These are phyloP conservation scores for Diddensiella santjacobensis DNA, from an alignment of 805 yeast genomes.

Conservation along the genomic window DNA sequence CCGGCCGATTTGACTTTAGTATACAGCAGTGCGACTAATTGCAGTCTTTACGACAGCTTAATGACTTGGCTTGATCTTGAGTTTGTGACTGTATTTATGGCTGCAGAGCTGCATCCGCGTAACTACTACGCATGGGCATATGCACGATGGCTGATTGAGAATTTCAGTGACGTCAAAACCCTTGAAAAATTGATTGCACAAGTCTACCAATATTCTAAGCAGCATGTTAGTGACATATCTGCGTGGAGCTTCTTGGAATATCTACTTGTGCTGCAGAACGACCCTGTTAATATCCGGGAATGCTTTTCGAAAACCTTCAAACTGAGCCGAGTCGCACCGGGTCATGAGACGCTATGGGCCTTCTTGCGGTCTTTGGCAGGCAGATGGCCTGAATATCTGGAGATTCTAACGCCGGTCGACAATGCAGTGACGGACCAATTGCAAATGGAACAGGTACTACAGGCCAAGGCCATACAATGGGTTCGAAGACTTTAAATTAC, in stretches of 20 bases:
- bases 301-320: constrained; percentile 3
- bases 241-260: constrained; percentile 31
- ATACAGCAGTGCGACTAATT: not conserved
- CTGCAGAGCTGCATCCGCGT: constrained; percentile 41
- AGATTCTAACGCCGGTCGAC: not conserved
- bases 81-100: constrained; percentile 30
- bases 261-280: constrained; percentile 4
- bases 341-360: constrained; percentile 25
- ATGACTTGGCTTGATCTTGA: constrained; percentile 21
- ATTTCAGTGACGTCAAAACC: constrained; percentile 5
- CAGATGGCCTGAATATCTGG: not conserved
- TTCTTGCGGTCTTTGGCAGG: constrained; percentile 15
- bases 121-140: constrained; percentile 50
- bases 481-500: not conserved
- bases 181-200: constrained; percentile 19
- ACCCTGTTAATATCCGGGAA: not conserved
- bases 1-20: not conserved
- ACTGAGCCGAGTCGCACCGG: constrained; percentile 13
- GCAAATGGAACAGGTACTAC: not conserved
- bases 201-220: constrained; percentile 16
- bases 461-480: not conserved
- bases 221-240: constrained; percentile 32
- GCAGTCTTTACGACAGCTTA: not conserved
- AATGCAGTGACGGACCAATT: not conserved
- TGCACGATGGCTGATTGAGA: constrained; percentile 32